Base-by-base conservation (phyloP, 805 yeast genomes). In the Lipomyces lipofer region DNA sequence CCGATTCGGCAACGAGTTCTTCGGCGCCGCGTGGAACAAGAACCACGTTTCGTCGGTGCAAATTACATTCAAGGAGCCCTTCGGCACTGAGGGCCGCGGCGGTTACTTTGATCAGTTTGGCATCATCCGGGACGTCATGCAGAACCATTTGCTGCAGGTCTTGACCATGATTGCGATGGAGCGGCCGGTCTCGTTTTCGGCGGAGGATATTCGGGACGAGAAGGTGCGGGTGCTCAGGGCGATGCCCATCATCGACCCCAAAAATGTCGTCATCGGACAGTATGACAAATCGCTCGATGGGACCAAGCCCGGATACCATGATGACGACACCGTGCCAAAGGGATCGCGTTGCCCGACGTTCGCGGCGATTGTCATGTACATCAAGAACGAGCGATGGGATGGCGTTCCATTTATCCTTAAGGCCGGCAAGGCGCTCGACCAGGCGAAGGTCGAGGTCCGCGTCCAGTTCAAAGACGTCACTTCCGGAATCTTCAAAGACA, bases 11-110 rank as follows among this genome's bases (percentile, higher is more conserved):
- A 94, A 94, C 74, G 84, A 85, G 68, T 81, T 92, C 71, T 77
- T 94, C 68, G 81, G 81, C 67, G 88, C 95, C n/a, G 81, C 86
- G 52, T 94, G 97, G 97, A 85, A 86, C 75, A 84, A 78, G 69
- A 80, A 86, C 60, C 85, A 80, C 71, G 83, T 94, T 67, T 78
- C 82, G 59, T 81, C 85, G 36, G 84, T 94, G 59, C 97, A 92
- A 76, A 83, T 94, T 63, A 81, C 92, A 12, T 92, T 94, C 78
- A 94, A 94, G 76, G 99, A 94, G 75, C 88, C 94, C n/a, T 94
- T 94, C 66, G 99, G 99, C 52, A 94, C 99, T 38, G 97, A 94
- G 74, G 99, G 99, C 53, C 83, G 99, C 70, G 99, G 99, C 64
- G 99, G 99, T 35, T 94, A 94, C 76, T 94, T 94, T 68, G 98